Evolutionary conservation across 1,284 basidiomycete genomes (phyloP).

Genomic region (Ustilago hordei): DNA sequence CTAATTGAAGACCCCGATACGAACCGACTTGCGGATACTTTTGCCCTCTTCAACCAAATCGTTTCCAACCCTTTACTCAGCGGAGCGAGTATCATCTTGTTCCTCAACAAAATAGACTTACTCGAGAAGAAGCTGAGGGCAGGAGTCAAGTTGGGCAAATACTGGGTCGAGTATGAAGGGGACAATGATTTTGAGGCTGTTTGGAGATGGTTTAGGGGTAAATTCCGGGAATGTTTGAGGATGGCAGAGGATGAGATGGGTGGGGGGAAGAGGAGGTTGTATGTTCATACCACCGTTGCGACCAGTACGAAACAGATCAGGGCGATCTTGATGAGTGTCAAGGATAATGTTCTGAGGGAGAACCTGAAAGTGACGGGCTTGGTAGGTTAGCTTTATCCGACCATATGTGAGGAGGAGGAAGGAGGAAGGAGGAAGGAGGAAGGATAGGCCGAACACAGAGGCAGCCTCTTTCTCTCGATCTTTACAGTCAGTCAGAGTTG

Average conservation of each 20-base stretch:
- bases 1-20: conserved; percentile 42
- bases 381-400: conserved; percentile 14
- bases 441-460: too few species aligned
- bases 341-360: conserved; percentile 50
- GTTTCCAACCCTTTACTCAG: conserved; percentile 38
- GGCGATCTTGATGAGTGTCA: conserved; percentile 55
- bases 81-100: conserved; percentile 47
- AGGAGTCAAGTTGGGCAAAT: conserved; percentile 19
- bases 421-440: too few species aligned
- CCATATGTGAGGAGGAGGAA: too few species aligned
- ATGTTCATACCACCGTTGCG: conserved; percentile 57
- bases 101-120: conserved; percentile 62
- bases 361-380: conserved; percentile 39
- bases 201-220: conserved; percentile 50
- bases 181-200: conserved; percentile 55
- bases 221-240: conserved; percentile 38
- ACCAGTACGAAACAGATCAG: conserved; percentile 56
- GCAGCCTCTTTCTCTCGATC: too few species aligned
- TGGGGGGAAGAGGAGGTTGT: conserved; percentile 32
- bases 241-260: conserved; percentile 13
- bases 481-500: too few species aligned
- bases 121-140: conserved; percentile 39
- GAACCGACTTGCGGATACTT: conserved; percentile 50
- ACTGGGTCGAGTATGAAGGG: conserved; percentile 46
- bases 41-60: conserved; percentile 46